These are phyloP conservation scores for Colletotrichum zoysiae DNA, from an alignment of 2,329 filamentous ascomycete species.

Conservation along the genomic window DNA sequence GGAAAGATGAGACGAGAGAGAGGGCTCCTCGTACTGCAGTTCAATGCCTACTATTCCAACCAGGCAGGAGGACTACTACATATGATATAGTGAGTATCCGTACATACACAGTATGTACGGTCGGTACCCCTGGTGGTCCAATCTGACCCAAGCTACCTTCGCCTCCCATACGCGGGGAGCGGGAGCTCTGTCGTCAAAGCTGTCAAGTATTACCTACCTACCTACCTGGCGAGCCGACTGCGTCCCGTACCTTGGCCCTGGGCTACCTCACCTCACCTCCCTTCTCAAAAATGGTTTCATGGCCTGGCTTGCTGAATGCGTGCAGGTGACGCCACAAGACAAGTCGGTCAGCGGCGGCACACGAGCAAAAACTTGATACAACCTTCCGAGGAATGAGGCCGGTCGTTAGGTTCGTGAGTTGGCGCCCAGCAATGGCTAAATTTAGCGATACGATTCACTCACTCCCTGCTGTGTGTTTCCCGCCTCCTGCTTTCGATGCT, in stretches of 20 bases:
- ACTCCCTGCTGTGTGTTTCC: constrained; percentile 6
- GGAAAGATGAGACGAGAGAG: constrained; percentile 37
- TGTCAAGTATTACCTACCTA: neutral
- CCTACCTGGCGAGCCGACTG: constrained; percentile 4
- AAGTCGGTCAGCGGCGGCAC: constrained; percentile 37
- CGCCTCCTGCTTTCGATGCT: constrained; percentile 24
- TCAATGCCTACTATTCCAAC: constrained; percentile 35
- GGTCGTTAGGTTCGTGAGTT: constrained; percentile 41
- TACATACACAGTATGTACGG: neutral
- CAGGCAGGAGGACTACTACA: constrained; percentile 12
- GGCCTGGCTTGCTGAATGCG: constrained; percentile 22
- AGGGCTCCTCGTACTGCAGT: constrained; percentile 26
- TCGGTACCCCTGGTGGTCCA: constrained; percentile 1
- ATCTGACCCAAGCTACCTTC: constrained; percentile 22
- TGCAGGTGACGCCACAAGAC: constrained; percentile 37
- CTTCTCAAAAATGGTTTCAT: constrained; percentile 26
- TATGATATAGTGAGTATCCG: neutral
- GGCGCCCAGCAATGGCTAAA: constrained; percentile 36
- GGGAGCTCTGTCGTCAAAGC: constrained; percentile 8
- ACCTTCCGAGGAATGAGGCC: constrained; percentile 36
- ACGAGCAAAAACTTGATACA: constrained; percentile 37
- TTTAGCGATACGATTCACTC: constrained; percentile 36
- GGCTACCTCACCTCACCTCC: constrained; percentile 22
- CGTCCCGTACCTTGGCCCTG: neutral
- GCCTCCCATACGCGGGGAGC: constrained; percentile 16